phyloP scores from a whole-genome alignment of 2,329 filamentous ascomycete genomes.

The Didymellaceae sp. region DNA sequence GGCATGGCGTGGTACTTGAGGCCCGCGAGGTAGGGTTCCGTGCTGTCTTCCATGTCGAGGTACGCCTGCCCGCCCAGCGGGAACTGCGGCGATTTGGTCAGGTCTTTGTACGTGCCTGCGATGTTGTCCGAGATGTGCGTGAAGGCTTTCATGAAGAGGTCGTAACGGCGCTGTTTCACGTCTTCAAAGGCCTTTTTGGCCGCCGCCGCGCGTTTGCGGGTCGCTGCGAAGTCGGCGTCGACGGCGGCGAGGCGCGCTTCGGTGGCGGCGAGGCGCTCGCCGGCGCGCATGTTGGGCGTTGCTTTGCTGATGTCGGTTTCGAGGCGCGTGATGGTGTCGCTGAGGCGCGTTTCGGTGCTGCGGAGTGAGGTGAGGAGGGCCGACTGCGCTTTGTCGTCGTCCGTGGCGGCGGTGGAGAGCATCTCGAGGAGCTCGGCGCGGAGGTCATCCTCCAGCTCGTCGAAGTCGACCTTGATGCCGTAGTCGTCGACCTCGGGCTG shows the following conservation, averaged over 20 bases:
- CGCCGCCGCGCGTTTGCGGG: conserved; percentile 73
- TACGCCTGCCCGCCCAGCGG: conserved; percentile 89
- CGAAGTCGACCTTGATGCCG: conserved; percentile 89
- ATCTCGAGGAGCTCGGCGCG: conserved; percentile 56
- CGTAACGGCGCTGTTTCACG: conserved; percentile 81
- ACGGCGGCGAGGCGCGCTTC: conserved; percentile 82
- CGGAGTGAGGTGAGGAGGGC: conserved; percentile 29
- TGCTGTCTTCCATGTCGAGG: conserved; percentile 93
- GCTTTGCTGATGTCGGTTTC: conserved; percentile 87
- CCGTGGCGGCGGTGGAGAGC: conserved; percentile 64
- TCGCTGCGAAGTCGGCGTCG: conserved; percentile 87
- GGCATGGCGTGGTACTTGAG: conserved; percentile 99
- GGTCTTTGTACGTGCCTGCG: conserved; percentile 89
- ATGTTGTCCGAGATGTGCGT: conserved; percentile 95
- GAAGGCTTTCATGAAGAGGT: conserved; percentile 95
- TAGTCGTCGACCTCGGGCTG: conserved; percentile 78
- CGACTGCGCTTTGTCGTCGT: conserved; percentile 52
- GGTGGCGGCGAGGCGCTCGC: conserved; percentile 86
- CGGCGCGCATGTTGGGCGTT: conserved; percentile 94
- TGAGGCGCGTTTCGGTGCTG: conserved; percentile 72
- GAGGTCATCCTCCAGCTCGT: conserved; percentile 79
- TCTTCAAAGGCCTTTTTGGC: conserved; percentile 84
- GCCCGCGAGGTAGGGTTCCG: conserved; percentile 92
- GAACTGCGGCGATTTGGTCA: conserved; percentile 89
- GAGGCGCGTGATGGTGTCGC: conserved; percentile 77